phyloP scores from a whole-genome alignment of 78 protist species.

The Mastigamoeba balamuthi region DNA sequence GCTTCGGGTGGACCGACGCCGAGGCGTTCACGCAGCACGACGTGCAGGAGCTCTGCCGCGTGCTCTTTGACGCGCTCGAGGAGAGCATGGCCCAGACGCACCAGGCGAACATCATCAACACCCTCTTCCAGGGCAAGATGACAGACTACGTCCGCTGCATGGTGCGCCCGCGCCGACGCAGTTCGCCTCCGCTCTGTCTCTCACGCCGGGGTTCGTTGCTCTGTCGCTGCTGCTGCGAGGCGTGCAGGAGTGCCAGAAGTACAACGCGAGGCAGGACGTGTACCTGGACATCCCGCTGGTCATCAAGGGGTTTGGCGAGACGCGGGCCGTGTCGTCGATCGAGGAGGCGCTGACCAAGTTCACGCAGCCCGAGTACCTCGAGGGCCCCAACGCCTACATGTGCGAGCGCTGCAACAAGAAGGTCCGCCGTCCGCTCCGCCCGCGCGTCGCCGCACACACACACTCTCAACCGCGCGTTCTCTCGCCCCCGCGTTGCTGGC shows the following conservation, averaged over 20 bases:
- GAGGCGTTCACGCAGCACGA: constrained; percentile 36
- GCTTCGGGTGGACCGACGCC: constrained; percentile 18
- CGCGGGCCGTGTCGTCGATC: background rate
- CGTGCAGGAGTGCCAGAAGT: background rate
- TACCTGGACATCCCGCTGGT: constrained; percentile 10
- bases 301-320: constrained; percentile 1
- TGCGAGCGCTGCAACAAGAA: constrained; percentile 31
- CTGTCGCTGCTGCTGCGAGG: background rate
- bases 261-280: background rate
- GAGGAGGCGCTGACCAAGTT: constrained; percentile 37
- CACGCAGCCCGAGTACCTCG: constrained; percentile 3
- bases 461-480: no score
- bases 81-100: background rate
- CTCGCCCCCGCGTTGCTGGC: no score
- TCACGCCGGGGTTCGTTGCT: background rate
- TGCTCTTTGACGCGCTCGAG: constrained; percentile 31
- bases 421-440: background rate
- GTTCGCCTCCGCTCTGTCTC: background rate
- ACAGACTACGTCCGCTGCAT: constrained; percentile 3
- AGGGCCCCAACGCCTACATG: constrained; percentile 16
- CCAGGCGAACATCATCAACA: background rate
- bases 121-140: constrained; percentile 15
- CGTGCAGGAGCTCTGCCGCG: constrained; percentile 18
- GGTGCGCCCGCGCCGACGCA: background rate
- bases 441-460: no score